phyloP scores from a whole-genome alignment of 75 land plant species.

The Adiantum capillusveneris region DNA sequence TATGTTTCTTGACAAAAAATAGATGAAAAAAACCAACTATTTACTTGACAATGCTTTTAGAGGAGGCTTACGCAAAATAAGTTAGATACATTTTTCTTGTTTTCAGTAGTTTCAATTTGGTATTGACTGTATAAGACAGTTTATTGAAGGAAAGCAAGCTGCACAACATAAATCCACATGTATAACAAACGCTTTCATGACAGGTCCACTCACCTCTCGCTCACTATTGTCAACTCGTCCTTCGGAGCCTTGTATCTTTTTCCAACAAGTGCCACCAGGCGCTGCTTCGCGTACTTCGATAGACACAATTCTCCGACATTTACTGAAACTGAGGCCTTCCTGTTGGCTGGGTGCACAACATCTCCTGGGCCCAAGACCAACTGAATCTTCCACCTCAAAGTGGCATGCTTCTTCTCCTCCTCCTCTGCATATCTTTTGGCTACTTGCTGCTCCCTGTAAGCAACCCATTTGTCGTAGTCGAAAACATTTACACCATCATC shows the following conservation, averaged over 20 bases:
- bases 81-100: too few species aligned
- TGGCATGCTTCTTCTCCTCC: slow-evolving; percentile 25
- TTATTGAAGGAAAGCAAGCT: too few species aligned
- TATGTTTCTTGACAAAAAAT: too few species aligned
- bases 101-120: too few species aligned
- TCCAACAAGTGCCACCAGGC: slow-evolving; percentile 64
- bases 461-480: slow-evolving; percentile 1
- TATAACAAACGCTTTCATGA: not conserved
- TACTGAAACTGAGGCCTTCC: slow-evolving; percentile 72
- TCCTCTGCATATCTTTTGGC: not conserved
- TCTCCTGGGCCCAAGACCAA: slow-evolving; percentile 80
- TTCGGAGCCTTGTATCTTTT: slow-evolving; percentile 70
- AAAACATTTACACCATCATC: slow-evolving; percentile 4
- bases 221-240: slow-evolving; percentile 81
- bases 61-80: too few species aligned
- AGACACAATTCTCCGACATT: slow-evolving; percentile 76
- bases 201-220: slow-evolving; percentile 66
- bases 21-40: too few species aligned
- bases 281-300: slow-evolving; percentile 43
- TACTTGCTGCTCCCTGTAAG: not conserved
- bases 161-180: too few species aligned
- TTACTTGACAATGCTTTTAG: too few species aligned
- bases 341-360: slow-evolving; percentile 82
- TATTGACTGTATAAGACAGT: too few species aligned
- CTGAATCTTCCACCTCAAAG: slow-evolving; percentile 74